Evolutionary conservation across 176 grass and related monocot species (phyloP).

Genomic region (Thinopyrum elongatum): DNA sequence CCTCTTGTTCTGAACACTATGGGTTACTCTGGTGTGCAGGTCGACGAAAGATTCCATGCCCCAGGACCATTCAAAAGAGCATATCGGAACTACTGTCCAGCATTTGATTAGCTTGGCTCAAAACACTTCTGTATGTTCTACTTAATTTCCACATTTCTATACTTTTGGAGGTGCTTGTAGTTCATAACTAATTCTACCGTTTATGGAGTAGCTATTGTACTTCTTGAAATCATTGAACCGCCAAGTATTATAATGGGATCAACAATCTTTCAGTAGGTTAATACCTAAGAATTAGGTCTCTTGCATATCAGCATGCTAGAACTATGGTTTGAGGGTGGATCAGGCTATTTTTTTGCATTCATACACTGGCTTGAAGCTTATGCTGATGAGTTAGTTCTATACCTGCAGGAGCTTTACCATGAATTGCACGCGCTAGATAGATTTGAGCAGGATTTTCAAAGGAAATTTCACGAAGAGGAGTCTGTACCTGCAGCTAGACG

Average conservation of each 20-base stretch:
- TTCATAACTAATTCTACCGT: background rate
- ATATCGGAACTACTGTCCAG: constrained; percentile 59
- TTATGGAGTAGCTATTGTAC: background rate
- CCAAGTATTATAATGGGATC: background rate
- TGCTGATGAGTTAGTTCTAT: constrained; percentile 17
- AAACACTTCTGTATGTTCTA: constrained; percentile 74
- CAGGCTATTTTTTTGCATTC: background rate
- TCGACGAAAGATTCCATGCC: constrained; percentile 47
- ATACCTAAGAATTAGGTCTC: background rate
- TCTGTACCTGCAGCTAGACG: constrained; percentile 57
- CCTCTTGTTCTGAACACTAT: constrained; percentile 27
- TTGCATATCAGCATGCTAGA: background rate
- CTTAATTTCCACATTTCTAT: background rate
- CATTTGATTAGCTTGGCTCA: constrained; percentile 76
- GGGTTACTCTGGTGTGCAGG: constrained; percentile 48
- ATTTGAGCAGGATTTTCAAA: constrained; percentile 85
- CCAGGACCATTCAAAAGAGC: constrained; percentile 75
- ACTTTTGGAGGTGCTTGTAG: background rate
- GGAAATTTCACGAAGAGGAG: constrained; percentile 86
- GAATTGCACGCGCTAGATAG: constrained; percentile 81
- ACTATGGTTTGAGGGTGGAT: background rate
- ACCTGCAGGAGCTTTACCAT: constrained; percentile 88
- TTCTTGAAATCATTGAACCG: background rate
- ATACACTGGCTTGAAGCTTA: constrained; percentile 4
- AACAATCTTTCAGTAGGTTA: background rate